Conservation (phyloP, 495 filamentous ascomycete species). For the Aspergillus wentii region DNA sequence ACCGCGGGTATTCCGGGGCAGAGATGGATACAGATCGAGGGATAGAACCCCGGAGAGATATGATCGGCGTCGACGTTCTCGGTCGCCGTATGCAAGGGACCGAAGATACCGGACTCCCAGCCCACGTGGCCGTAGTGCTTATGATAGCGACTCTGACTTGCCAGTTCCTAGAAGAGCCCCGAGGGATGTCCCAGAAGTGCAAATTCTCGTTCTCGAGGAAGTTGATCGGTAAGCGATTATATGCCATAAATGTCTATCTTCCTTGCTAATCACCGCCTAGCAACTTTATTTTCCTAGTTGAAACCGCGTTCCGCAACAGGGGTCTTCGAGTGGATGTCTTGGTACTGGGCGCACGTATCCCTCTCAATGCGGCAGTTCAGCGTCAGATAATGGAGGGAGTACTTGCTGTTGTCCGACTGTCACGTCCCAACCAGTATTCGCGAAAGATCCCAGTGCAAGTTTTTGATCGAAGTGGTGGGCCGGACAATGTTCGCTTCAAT, state of each 20-base stretch:
- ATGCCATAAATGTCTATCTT: not conserved
- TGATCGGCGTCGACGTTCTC: conserved; percentile 54
- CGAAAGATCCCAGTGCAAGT: conserved; percentile 75
- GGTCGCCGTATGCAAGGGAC: conserved; percentile 57
- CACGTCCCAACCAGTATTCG: conserved; percentile 57
- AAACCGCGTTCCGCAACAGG: conserved; percentile 64
- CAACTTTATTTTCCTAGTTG: conserved; percentile 77
- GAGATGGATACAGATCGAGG: conserved; percentile 69
- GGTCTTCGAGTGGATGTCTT: conserved; percentile 72
- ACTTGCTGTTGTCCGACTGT: conserved; percentile 73
- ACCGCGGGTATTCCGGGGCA: conserved; percentile 49
- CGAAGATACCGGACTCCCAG: conserved; percentile 66
- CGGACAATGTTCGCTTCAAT: conserved; percentile 70
- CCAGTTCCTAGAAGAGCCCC: conserved; percentile 70
- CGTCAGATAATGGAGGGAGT: conserved; percentile 88
- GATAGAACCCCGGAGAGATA: conserved; percentile 52
- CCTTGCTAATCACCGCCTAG: conserved; percentile 26
- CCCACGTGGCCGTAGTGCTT: conserved; percentile 47
- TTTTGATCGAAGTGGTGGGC: conserved; percentile 72
- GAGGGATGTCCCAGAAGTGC: conserved; percentile 83
- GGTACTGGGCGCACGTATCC: conserved; percentile 70
- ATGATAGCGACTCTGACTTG: conserved; percentile 56
- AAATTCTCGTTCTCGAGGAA: conserved; percentile 76
- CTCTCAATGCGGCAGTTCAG: conserved; percentile 70
- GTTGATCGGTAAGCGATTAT: conserved; percentile 57